Evolutionary conservation across 2,329 filamentous ascomycete genomes (phyloP), one percentile per base, ranked within the genome.

Genomic region (Cordyceps cicadae): DNA sequence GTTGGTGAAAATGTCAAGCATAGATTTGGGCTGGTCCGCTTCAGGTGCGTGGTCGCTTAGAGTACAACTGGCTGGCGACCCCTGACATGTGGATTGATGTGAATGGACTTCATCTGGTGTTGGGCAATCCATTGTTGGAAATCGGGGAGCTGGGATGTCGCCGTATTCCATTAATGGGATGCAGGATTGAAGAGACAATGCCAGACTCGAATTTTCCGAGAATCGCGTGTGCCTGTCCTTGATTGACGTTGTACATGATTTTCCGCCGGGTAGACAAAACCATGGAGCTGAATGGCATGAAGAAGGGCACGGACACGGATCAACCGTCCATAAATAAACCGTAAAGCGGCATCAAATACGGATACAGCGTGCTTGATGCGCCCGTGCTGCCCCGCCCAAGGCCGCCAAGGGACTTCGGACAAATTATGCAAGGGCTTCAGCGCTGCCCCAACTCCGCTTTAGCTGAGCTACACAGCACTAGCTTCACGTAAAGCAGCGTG

Each of bases 31-130:
- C 7, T 8, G 7, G 29, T 7, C 29, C 3, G 7, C 3, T 24
- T 24, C 24, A 24, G 24, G 24, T 24, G 24, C 24, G 4, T 24
- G 24, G n/a, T 29, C 11, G 17, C 19, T 34, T 34, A 50, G 50
- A 50, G 55, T 46, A 46, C 34, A 50, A 19, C 34, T 21, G 45
- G 54, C 34, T 58, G 32, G 55, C 39, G 50, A 17, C 46, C 45
- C 45, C 55, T 58, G 55, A 50, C 43, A 46, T 58, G 55, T 46
- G 41, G 55, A 58, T 50, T 45, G 34, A 37, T 37, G 34, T 37
- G 12, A 37, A 37, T 58, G 12, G 21, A 29, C 21, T 41, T 58
- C 55, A 58, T 50, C 43, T 5, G 55, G 45, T 58, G 46, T 50
- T 41, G 34, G 8, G 43, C 5, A n/a, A 21, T 45, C 37, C 4